Evolutionary conservation across 257 asterid species (phyloP).

Genomic region (Gentiana macrophylla): DNA sequence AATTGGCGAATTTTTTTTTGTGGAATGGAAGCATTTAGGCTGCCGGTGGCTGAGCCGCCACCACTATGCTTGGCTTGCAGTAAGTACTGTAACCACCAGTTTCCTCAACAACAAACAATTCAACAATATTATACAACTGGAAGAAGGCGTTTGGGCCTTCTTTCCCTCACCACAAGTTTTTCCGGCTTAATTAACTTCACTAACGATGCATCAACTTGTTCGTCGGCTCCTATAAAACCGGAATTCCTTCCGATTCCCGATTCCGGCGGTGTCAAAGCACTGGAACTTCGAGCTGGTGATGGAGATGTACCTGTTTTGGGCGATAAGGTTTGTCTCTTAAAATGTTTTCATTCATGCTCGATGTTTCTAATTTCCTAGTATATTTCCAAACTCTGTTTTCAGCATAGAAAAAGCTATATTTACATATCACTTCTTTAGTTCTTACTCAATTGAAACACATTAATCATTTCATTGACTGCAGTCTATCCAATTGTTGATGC

Average conservation of each 20-base stretch:
- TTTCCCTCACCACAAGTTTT: constrained; percentile 31
- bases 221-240: constrained; percentile 37
- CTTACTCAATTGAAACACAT: too few species aligned
- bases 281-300: constrained; percentile 63
- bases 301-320: constrained; percentile 51
- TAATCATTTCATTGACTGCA: too few species aligned
- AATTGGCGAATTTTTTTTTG: too few species aligned
- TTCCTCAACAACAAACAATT: neutral
- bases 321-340: constrained; percentile 33
- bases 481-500: too few species aligned
- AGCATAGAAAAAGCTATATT: too few species aligned
- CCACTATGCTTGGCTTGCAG: too few species aligned
- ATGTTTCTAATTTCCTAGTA: too few species aligned
- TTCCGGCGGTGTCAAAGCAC: constrained; percentile 69
- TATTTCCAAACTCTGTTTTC: too few species aligned
- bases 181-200: constrained; percentile 19
- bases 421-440: too few species aligned
- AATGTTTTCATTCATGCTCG: neutral
- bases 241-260: constrained; percentile 48
- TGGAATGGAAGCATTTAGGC: too few species aligned
- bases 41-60: too few species aligned
- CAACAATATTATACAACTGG: constrained; percentile 3
- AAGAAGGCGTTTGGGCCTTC: constrained; percentile 37
- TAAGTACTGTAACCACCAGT: too few species aligned
- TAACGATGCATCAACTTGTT: constrained; percentile 9